Base-by-base conservation (phyloP, 208 protist genomes). In the Acanthamoeba divionensis region DNA sequence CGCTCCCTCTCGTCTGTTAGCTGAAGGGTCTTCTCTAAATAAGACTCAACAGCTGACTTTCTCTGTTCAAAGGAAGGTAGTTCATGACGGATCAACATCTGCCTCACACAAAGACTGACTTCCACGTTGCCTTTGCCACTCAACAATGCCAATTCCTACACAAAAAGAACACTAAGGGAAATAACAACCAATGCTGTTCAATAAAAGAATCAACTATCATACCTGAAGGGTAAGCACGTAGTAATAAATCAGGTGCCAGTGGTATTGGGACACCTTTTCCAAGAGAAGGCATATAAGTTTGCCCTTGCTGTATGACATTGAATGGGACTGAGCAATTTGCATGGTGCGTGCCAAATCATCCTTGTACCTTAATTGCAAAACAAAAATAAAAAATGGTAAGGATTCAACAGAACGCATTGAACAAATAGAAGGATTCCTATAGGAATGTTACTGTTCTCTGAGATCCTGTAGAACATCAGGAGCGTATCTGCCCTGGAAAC, bases 381-480 rank as follows among this genome's bases (percentile, higher is more conserved):
- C n/a, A n/a, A n/a, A n/a, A n/a, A n/a, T n/a, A n/a, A n/a, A n/a
- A n/a, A n/a, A n/a, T n/a, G n/a, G n/a, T n/a, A n/a, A n/a, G n/a
- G n/a, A n/a, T n/a, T n/a, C n/a, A n/a, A n/a, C n/a, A n/a, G n/a
- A n/a, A n/a, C n/a, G n/a, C n/a, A n/a, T n/a, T n/a, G n/a, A n/a
- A n/a, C n/a, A n/a, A n/a, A n/a, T n/a, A n/a, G n/a, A n/a, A n/a
- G n/a, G n/a, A n/a, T n/a, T n/a, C n/a, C n/a, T n/a, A n/a, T n/a
- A n/a, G n/a, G n/a, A n/a, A n/a, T n/a, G n/a, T n/a, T 63, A 79
- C 0, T 29, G 41, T 18, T 93, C 94, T 67, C 96, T 92, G 63
- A 97, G 44, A 44, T 45, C 57, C 82, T 95, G 92, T 29, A 98
- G 94, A 29, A 96, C 94, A 38, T 96, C 95, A 79, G 96, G 95